Conservation (phyloP, 768 basidiomycete species). For the Rhodocollybia butyracea region DNA sequence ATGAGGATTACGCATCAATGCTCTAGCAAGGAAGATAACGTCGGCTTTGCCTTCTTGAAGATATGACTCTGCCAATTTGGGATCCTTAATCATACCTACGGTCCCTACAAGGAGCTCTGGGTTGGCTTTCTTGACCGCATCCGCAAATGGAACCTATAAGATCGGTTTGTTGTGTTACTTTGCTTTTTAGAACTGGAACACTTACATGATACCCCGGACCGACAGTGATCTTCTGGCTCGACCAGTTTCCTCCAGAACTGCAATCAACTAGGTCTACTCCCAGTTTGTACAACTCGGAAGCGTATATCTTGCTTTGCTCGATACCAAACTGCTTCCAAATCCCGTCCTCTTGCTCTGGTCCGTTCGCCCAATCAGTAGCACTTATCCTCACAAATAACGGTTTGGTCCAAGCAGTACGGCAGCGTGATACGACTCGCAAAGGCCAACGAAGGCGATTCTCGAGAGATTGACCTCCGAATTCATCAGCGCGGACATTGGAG, state of each 20-base stretch:
- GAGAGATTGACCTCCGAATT: constrained; percentile 65
- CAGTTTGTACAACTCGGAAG: constrained; percentile 50
- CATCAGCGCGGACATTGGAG: constrained; percentile 68
- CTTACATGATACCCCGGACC: constrained; percentile 61
- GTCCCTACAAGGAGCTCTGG: constrained; percentile 47
- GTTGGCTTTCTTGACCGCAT: constrained; percentile 56
- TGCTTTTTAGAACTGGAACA: not conserved
- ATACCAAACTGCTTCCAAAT: constrained; percentile 72
- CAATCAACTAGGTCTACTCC: constrained; percentile 80
- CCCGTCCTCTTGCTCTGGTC: constrained; percentile 51
- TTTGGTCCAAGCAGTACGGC: constrained; percentile 57
- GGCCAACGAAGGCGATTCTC: constrained; percentile 72
- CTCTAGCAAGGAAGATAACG: constrained; percentile 64
- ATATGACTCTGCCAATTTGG: constrained; percentile 50
- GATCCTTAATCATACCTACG: constrained; percentile 72
- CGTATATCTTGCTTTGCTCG: constrained; percentile 66
- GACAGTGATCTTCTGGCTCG: constrained; percentile 52
- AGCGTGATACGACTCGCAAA: constrained; percentile 49
- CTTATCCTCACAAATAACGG: constrained; percentile 74
- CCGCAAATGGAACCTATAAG: constrained; percentile 63
- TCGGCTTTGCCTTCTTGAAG: constrained; percentile 68
- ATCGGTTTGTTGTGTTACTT: not conserved
- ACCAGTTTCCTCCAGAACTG: constrained; percentile 65
- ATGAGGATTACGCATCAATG: constrained; percentile 63
- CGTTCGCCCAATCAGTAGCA: constrained; percentile 64